Evolutionary conservation across 495 filamentous ascomycete species (phyloP), one percentile per base, ranked within the genome.

Genomic region (Corynascus novoguineensis): DNA sequence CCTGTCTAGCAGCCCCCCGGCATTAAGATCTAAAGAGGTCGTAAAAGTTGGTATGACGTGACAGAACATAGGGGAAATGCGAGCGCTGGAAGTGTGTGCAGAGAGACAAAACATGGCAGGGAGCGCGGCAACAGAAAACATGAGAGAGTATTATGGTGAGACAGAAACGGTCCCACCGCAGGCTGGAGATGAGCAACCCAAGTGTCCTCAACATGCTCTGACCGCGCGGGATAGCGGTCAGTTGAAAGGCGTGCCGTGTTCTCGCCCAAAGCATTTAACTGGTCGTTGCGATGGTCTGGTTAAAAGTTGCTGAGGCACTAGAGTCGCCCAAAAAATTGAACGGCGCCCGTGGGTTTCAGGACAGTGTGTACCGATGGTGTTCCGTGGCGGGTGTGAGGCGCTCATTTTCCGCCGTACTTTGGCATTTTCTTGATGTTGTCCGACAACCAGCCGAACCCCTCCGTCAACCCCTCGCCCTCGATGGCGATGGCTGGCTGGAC

Each of bases 401-500:
- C 45, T 61, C 61, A 79, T 64, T 81, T 80, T 71, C 80, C 81
- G 37, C 60, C 63, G 14, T 75, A 72, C 31, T 76, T 73, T 45
- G 86, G 79, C 50, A 79, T 79, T 28, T 84, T 83, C 75, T 95
- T 95, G 75, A 95, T 88, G 71, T 95, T 95, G 74, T 92, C 90
- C 32, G 90, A 95, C 61, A 96, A 83, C 91, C 91, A 96, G 31
- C 83, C 86, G 69, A 98, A 76, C 41, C 95, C 93, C 75, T 97
- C 92, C 61, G 95, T 87, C 58, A 98, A 83, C 64, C 93, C 95
- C 61, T 93, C 93, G 29, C 92, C 92, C 24, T 88, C 90, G 34
- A 89, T 96, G 44, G 93, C 93, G 64, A 92, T 91, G 74, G 90
- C 95, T 34, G 95, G 95, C 67, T 92, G 88, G 47, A 97, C 95